A percentile compares a stretch with the other conserved stretches of the same genome.
Evolutionary conservation across 176 grass and related monocot species (phyloP).

Genomic region (Avena sativa): DNA sequence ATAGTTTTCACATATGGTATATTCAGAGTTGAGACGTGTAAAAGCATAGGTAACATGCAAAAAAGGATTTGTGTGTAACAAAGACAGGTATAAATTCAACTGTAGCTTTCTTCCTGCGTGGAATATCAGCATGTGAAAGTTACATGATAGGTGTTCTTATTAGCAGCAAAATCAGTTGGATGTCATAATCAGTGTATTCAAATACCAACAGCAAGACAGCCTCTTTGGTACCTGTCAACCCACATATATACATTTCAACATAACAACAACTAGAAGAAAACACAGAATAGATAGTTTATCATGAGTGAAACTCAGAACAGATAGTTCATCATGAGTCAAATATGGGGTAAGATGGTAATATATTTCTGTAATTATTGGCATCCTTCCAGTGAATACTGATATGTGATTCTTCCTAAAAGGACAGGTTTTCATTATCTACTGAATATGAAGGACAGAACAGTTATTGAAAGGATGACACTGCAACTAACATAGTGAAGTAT

Average conservation of each 20-base stretch:
- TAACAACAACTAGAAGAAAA: neutral
- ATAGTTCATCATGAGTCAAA: neutral
- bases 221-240: constrained; percentile 19
- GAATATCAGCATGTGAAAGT: constrained; percentile 4
- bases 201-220: constrained; percentile 24
- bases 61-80: constrained; percentile 2
- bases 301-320: neutral
- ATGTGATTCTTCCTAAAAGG: neutral
- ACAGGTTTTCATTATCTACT: neutral
- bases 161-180: constrained; percentile 56
- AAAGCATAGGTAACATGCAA: neutral
- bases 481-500: constrained; percentile 42
- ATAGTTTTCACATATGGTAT: neutral
- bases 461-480: constrained; percentile 8
- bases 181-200: constrained; percentile 41
- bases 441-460: constrained; percentile 10
- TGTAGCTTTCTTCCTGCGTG: neutral
- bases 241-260: no score
- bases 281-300: neutral
- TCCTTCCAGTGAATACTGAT: constrained; percentile 1
- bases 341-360: neutral
- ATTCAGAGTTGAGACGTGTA: constrained; percentile 11
- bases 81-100: neutral
- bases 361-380: neutral
- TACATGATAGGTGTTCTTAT: constrained; percentile 28